A percentile compares a stretch with the other conserved stretches of the same genome.
These are phyloP conservation scores for Dryas octopetala DNA, from an alignment of 306 rosid species.

Conservation along the genomic window DNA sequence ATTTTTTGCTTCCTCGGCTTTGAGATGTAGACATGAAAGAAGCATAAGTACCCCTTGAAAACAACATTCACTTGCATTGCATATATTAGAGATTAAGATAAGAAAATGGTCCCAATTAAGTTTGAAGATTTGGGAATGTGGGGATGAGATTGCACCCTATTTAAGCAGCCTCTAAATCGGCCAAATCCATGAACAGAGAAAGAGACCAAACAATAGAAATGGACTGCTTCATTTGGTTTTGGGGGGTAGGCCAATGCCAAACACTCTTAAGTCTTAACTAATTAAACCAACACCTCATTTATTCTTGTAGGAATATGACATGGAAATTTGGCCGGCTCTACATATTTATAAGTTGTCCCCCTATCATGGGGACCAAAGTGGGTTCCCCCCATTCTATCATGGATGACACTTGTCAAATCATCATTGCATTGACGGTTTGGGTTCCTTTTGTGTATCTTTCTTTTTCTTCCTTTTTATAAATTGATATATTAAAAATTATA, in stretches of 20 bases:
- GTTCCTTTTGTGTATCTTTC: background rate
- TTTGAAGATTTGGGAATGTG: background rate
- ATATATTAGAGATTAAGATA: slow-evolving; percentile 25
- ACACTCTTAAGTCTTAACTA: slow-evolving; percentile 13
- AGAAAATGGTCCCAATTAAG: slow-evolving; percentile 15
- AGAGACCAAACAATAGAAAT: slow-evolving; percentile 17
- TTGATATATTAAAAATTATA: no score
- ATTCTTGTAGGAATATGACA: slow-evolving; percentile 36
- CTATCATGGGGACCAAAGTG: slow-evolving; percentile 43
- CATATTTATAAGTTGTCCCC: slow-evolving; percentile 22
- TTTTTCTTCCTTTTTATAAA: background rate
- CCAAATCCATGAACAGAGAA: background rate
- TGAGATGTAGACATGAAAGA: slow-evolving; percentile 12
- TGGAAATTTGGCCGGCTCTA: slow-evolving; percentile 36
- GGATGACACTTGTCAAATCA: slow-evolving; percentile 34
- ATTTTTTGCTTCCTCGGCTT: background rate
- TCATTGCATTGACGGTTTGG: slow-evolving; percentile 22
- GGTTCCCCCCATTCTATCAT: slow-evolving; percentile 3
- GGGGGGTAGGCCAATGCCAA: slow-evolving; percentile 22
- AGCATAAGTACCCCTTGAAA: slow-evolving; percentile 3
- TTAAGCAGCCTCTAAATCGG: background rate
- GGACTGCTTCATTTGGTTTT: slow-evolving; percentile 30
- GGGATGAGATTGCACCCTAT: slow-evolving; percentile 15
- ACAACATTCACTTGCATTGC: slow-evolving; percentile 19
- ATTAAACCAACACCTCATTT: slow-evolving; percentile 2